Conservation (phyloP, 805 yeast genomes). For the Myxozyma geophila region DNA sequence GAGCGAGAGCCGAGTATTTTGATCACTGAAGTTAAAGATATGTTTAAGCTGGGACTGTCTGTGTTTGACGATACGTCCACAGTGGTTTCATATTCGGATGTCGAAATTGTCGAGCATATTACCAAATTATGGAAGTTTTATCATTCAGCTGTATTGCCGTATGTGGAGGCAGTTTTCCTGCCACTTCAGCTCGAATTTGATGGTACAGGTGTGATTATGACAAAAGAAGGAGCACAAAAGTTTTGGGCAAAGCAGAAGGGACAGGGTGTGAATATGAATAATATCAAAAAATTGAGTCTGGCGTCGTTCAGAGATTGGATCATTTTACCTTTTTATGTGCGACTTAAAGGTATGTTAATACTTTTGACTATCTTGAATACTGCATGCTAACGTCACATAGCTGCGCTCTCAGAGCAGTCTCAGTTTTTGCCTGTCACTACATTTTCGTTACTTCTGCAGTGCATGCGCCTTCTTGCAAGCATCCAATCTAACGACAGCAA, state of each 20-base stretch:
- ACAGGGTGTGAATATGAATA: slow-evolving; percentile 36
- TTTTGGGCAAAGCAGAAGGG: slow-evolving; percentile 45
- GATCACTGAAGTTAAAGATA: slow-evolving; percentile 53
- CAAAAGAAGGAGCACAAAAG: slow-evolving; percentile 46
- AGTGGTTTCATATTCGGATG: slow-evolving; percentile 43
- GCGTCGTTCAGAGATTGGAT: slow-evolving; percentile 47
- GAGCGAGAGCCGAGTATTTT: slow-evolving; percentile 48
- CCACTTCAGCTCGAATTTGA: slow-evolving; percentile 61
- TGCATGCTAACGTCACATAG: not conserved
- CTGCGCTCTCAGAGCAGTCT: slow-evolving; percentile 1
- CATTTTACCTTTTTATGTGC: slow-evolving; percentile 43
- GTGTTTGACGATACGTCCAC: slow-evolving; percentile 47
- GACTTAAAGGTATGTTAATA: slow-evolving; percentile 9
- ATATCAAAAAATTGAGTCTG: slow-evolving; percentile 43
- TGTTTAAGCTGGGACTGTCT: slow-evolving; percentile 43
- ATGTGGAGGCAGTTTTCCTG: slow-evolving; percentile 62
- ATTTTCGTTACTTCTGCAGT: slow-evolving; percentile 56
- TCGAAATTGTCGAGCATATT: slow-evolving; percentile 34
- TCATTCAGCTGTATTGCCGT: slow-evolving; percentile 59
- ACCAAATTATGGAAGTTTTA: slow-evolving; percentile 52
- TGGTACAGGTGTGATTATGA: slow-evolving; percentile 50
- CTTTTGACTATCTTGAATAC: not conserved
- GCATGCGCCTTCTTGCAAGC: slow-evolving; percentile 62
- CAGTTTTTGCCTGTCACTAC: slow-evolving; percentile 26
- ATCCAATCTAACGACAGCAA: slow-evolving; percentile 59